These are phyloP conservation scores for Rhizophagus clarus DNA, from an alignment of 192 early-diverging fungal genomes.

Conservation along the genomic window DNA sequence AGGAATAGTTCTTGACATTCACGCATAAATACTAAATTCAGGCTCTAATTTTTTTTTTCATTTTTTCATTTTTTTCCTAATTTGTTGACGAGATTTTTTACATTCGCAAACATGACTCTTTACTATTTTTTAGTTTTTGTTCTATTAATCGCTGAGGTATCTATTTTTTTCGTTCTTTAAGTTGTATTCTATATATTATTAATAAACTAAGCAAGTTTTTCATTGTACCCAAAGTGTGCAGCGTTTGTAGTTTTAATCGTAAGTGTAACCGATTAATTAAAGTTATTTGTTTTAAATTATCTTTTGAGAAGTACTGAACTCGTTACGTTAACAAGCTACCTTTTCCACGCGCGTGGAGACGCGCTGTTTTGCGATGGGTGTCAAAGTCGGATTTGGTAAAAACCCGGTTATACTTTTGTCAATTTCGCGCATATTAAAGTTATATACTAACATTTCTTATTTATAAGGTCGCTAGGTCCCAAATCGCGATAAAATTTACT, in stretches of 20 bases:
- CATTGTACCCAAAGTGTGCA: background rate
- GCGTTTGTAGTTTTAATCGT: conserved; percentile 1
- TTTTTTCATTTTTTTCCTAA: no score
- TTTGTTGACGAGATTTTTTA: background rate
- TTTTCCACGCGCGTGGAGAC: conserved; percentile 50
- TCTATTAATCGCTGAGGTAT: background rate
- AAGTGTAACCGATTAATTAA: background rate
- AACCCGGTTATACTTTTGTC: background rate
- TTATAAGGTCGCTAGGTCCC: conserved; percentile 33
- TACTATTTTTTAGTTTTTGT: background rate
- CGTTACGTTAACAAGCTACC: conserved; percentile 42
- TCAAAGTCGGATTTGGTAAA: conserved; percentile 47
- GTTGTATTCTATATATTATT: background rate
- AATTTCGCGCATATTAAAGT: background rate
- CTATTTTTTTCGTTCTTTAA: background rate
- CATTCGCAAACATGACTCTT: conserved; percentile 8
- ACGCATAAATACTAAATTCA: background rate
- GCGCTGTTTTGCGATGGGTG: conserved; percentile 48
- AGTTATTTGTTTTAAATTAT: background rate
- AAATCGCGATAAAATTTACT: conserved; percentile 51
- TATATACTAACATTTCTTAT: background rate
- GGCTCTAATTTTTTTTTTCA: background rate
- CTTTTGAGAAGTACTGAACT: background rate
- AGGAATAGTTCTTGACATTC: background rate
- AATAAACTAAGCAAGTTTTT: background rate